phyloP scores from a whole-genome alignment of 1,139 yeast species.

The Arxiozyma slooffiae region DNA sequence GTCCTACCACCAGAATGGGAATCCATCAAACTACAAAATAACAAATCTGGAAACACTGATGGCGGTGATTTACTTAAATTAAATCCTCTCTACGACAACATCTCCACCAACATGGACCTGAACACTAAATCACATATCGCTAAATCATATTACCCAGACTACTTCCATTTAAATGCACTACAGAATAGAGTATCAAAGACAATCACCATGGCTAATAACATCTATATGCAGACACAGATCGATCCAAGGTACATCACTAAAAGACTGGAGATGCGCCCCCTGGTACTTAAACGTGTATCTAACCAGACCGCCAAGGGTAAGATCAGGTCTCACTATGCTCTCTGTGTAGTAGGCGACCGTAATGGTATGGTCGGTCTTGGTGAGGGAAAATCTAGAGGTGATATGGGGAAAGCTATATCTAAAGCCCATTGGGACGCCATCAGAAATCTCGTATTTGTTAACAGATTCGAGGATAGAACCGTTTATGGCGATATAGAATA shows the following conservation, averaged over 20 bases:
- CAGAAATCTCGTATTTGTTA: slow-evolving; percentile 70
- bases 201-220: slow-evolving; percentile 41
- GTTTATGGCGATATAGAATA: slow-evolving; percentile 75
- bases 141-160: not conserved
- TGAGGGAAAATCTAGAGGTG: slow-evolving; percentile 83
- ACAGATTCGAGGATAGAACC: slow-evolving; percentile 86
- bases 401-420: slow-evolving; percentile 63
- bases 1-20: slow-evolving; percentile 45
- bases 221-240: slow-evolving; percentile 66
- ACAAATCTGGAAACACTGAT: slow-evolving; percentile 21
- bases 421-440: slow-evolving; percentile 95
- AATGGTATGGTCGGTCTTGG: slow-evolving; percentile 94
- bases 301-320: slow-evolving; percentile 94
- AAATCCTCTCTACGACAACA: slow-evolving; percentile 50
- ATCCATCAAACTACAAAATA: slow-evolving; percentile 15
- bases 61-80: slow-evolving; percentile 35
- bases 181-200: slow-evolving; percentile 19
- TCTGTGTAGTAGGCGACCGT: slow-evolving; percentile 87
- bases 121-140: not conserved
- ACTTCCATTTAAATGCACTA: slow-evolving; percentile 2
- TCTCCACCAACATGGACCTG: slow-evolving; percentile 34
- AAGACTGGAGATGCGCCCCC: slow-evolving; percentile 54
- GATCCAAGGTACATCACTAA: slow-evolving; percentile 51
- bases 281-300: slow-evolving; percentile 71
- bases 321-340: slow-evolving; percentile 70